phyloP scores from a whole-genome alignment of 75 land plant species.

The Cupressus sempervirens region DNA sequence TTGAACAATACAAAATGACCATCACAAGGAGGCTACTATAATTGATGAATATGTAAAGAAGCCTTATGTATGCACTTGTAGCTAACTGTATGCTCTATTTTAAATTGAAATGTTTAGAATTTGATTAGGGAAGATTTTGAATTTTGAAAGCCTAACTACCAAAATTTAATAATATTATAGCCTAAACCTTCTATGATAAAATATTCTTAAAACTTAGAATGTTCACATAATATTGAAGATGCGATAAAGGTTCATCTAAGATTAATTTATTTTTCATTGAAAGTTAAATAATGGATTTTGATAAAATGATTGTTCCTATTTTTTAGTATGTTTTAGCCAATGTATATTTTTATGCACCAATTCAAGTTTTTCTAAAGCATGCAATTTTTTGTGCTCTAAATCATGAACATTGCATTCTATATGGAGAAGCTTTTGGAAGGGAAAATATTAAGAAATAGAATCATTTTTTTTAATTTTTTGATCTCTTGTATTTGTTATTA shows the following conservation, averaged over 20 bases:
- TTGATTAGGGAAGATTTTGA: background rate
- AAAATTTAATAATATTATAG: background rate
- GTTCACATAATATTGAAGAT: background rate
- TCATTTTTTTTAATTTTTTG: background rate
- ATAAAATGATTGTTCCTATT: background rate
- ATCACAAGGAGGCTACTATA: slow-evolving; percentile 42
- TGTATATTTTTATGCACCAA: background rate
- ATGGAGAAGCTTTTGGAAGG: background rate
- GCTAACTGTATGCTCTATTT: background rate
- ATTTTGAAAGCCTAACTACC: background rate
- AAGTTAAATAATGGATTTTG: background rate
- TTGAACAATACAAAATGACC: slow-evolving; percentile 36
- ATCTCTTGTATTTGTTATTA: background rate
- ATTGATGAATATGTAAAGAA: background rate
- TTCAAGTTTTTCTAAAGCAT: background rate
- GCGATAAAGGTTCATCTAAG: background rate
- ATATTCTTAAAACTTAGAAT: background rate
- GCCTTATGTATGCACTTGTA: background rate
- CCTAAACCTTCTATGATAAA: background rate
- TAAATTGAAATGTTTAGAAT: background rate
- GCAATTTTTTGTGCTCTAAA: background rate
- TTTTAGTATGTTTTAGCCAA: background rate
- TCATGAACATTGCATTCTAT: background rate
- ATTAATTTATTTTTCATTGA: background rate
- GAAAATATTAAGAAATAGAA: background rate